Conservation (phyloP, 768 basidiomycete genomes). For the Hygrocybe coccinea region DNA sequence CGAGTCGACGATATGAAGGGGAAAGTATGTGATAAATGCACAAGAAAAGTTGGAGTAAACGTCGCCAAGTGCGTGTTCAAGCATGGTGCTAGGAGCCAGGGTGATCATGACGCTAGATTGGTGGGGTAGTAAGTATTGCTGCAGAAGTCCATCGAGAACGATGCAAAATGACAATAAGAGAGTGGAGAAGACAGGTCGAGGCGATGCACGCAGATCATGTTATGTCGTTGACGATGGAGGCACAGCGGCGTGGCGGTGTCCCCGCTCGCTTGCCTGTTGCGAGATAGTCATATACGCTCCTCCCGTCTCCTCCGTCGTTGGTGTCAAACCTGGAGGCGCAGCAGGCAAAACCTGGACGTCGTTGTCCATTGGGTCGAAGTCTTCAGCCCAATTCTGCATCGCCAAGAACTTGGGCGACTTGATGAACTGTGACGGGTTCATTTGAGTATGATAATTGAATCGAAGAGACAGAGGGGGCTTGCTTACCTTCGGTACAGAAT, state of each 20-base stretch:
- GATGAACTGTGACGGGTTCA: slow-evolving; percentile 58
- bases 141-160: background rate
- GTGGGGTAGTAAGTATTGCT: slow-evolving; percentile 2
- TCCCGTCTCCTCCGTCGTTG: slow-evolving; percentile 67
- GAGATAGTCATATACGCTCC: slow-evolving; percentile 86
- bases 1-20: background rate
- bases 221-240: background rate
- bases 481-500: slow-evolving; percentile 92
- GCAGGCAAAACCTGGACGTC: slow-evolving; percentile 57
- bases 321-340: slow-evolving; percentile 67
- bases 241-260: slow-evolving; percentile 37
- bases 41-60: slow-evolving; percentile 2
- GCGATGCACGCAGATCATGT: slow-evolving; percentile 7
- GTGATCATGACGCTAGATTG: slow-evolving; percentile 1
- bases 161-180: slow-evolving; percentile 15
- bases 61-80: slow-evolving; percentile 2
- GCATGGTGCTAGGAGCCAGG: background rate
- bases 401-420: slow-evolving; percentile 80
- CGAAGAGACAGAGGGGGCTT: background rate
- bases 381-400: slow-evolving; percentile 73
- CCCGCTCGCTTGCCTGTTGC: slow-evolving; percentile 70
- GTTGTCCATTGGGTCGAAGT: slow-evolving; percentile 62
- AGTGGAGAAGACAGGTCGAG: slow-evolving; percentile 19
- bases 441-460: slow-evolving; percentile 9
- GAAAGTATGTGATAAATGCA: slow-evolving; percentile 7